These are phyloP conservation scores for Beauveria sp. DNA, from an alignment of 2,329 filamentous ascomycete species.

Conservation along the genomic window DNA sequence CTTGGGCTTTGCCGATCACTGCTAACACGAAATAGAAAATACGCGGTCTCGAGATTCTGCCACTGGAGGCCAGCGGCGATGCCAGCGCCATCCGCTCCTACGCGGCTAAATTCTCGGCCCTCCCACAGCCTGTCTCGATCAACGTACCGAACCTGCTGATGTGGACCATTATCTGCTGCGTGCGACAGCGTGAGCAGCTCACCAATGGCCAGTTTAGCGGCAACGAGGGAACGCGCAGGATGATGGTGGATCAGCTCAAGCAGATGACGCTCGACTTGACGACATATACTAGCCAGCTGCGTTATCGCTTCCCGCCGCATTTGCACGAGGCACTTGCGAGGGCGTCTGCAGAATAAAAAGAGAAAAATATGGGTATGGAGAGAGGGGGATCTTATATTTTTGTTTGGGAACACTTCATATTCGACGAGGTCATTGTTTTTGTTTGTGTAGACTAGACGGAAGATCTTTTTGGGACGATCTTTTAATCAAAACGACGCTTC, in stretches of 20 bases:
- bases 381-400: background rate
- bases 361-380: background rate
- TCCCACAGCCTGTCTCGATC: conserved; percentile 74
- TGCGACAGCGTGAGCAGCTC: conserved; percentile 66
- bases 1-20: conserved; percentile 10
- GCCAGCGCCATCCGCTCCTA: conserved; percentile 70
- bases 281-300: conserved; percentile 86
- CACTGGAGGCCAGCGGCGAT: conserved; percentile 66
- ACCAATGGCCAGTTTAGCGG: conserved; percentile 65
- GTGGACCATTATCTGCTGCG: conserved; percentile 87
- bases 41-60: conserved; percentile 67
- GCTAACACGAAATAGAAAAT: conserved; percentile 51
- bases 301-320: conserved; percentile 79
- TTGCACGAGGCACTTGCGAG: conserved; percentile 83
- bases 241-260: conserved; percentile 63
- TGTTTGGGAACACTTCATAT: conserved; percentile 1
- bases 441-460: conserved; percentile 4
- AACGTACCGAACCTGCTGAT: conserved; percentile 87
- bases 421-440: background rate
- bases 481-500: no score
- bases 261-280: conserved; percentile 84
- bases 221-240: conserved; percentile 55
- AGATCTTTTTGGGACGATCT: background rate
- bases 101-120: conserved; percentile 70
- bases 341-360: conserved; percentile 58